phyloP scores from a whole-genome alignment of 129 eudicot genomes.

The Smallanthus sonchifolius region DNA sequence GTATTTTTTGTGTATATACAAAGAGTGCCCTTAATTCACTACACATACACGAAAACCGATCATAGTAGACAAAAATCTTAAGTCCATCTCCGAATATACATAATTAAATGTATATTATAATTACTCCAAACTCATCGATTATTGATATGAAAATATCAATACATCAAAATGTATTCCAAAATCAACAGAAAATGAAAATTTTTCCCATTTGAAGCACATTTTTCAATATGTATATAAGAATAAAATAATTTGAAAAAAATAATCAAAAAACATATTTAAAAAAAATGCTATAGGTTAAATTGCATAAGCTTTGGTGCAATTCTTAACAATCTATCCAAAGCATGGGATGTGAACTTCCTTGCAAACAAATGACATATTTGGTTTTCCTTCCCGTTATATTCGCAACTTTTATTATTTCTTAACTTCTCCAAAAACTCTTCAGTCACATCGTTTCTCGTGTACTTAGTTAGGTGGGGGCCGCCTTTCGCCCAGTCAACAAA shows the following conservation, averaged over 20 bases:
- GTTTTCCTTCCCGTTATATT: slow-evolving; percentile 52
- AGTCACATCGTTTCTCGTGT: slow-evolving; percentile 45
- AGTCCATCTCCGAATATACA: too few species aligned
- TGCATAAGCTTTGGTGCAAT: slow-evolving; percentile 71
- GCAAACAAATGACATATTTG: slow-evolving; percentile 76
- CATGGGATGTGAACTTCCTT: slow-evolving; percentile 62
- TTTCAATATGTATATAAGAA: slow-evolving; percentile 29
- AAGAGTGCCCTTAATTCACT: too few species aligned
- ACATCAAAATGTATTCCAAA: neutral
- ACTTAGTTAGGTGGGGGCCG: slow-evolving; percentile 68
- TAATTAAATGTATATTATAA: neutral
- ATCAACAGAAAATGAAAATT: neutral
- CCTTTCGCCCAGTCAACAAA: slow-evolving; percentile 89
- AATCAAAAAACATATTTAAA: slow-evolving; percentile 1
- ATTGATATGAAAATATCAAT: neutral
- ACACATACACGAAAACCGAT: too few species aligned
- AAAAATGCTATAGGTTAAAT: slow-evolving; percentile 24
- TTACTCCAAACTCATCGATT: neutral
- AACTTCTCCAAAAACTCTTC: slow-evolving; percentile 43
- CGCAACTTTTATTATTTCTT: slow-evolving; percentile 50
- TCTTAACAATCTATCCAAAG: slow-evolving; percentile 64
- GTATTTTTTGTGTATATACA: too few species aligned
- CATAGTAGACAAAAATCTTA: too few species aligned
- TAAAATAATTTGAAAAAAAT: slow-evolving; percentile 23
- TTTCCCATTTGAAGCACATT: neutral